phyloP scores from a whole-genome alignment of 345 rosid species.

The Sisymbrium irio region DNA sequence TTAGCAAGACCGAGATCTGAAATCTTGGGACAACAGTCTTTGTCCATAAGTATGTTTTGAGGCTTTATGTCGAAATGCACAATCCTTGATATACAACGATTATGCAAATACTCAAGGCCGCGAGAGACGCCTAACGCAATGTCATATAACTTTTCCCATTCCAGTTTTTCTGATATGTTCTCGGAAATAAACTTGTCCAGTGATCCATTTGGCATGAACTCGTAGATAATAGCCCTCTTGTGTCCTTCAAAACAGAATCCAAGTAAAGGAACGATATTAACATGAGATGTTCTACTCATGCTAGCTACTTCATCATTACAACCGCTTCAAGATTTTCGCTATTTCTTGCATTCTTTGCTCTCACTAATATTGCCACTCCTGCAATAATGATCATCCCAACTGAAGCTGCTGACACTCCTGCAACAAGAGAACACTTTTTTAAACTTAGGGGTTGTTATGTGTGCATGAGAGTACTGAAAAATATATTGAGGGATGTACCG shows the following conservation, averaged over 20 bases:
- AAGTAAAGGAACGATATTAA: slow-evolving; percentile 39
- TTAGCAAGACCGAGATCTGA: slow-evolving; percentile 52
- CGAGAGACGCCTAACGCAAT: neutral
- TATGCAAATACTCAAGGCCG: neutral
- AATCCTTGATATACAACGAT: too few relatives aligned
- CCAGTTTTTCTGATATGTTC: neutral
- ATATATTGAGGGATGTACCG: neutral
- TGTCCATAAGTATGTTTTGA: too few relatives aligned
- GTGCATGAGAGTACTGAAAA: neutral
- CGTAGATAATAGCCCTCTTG: neutral
- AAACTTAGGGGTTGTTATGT: neutral
- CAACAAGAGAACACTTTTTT: neutral
- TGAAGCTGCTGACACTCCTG: slow-evolving; percentile 1
- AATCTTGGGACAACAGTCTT: slow-evolving; percentile 37
- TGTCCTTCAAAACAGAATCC: slow-evolving; percentile 4
- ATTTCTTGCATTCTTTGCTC: neutral
- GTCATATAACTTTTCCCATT: neutral
- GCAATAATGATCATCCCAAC: neutral
- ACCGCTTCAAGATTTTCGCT: neutral
- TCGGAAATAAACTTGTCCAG: neutral
- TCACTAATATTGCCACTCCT: neutral
- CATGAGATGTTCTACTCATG: slow-evolving; percentile 50
- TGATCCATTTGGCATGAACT: neutral
- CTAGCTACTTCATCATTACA: slow-evolving; percentile 40
- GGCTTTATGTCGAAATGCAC: too few relatives aligned